Evolutionary conservation across 2,329 filamentous ascomycete genomes (phyloP).

Genomic region (Fusarium tuaranense): DNA sequence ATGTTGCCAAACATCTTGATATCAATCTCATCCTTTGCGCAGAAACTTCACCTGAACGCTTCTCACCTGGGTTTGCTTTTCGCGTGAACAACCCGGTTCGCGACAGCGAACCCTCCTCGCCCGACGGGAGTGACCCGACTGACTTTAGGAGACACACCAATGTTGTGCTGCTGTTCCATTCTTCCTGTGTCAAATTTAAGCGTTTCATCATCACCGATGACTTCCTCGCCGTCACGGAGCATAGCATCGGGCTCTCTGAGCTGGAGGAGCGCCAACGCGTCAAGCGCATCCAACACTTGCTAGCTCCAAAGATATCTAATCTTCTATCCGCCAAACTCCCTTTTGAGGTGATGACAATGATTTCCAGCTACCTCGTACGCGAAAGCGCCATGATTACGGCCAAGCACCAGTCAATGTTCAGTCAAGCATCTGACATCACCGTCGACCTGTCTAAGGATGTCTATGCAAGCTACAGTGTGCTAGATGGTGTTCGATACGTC

Average conservation of each 20-base stretch:
- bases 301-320: not conserved
- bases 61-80: not conserved
- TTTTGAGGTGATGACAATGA: not conserved
- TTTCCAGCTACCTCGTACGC: not conserved
- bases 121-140: too few relatives aligned
- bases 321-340: not conserved
- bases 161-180: not conserved
- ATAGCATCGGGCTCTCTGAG: not conserved
- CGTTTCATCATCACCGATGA: not conserved
- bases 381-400: not conserved
- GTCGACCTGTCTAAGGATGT: not conserved
- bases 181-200: not conserved
- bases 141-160: too few relatives aligned
- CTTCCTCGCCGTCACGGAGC: not conserved
- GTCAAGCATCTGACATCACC: not conserved
- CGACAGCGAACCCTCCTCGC: too few relatives aligned
- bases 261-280: not conserved
- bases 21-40: not conserved
- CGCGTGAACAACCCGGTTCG: not conserved
- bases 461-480: not conserved
- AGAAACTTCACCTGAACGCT: not conserved
- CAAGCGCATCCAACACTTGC: not conserved
- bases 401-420: not conserved
- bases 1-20: not conserved
- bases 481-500: not conserved